phyloP scores from a whole-genome alignment of 345 rosid species.

The Aurinia saxatilis region DNA sequence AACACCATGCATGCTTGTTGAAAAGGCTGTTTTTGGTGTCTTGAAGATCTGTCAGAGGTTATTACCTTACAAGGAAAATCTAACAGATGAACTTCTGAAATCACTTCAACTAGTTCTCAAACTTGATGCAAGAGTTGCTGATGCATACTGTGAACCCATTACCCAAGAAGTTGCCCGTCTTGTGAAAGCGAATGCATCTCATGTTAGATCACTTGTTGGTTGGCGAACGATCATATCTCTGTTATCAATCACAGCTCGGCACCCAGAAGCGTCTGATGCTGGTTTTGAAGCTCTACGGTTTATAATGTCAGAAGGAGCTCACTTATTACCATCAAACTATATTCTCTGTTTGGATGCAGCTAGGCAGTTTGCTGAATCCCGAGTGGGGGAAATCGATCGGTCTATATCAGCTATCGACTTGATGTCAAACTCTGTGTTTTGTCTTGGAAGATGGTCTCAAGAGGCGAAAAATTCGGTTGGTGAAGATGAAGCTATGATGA shows the following conservation, averaged over 20 bases:
- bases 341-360: slow-evolving; percentile 68
- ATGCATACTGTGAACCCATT: slow-evolving; percentile 69
- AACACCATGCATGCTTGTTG: slow-evolving; percentile 55
- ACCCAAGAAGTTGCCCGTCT: slow-evolving; percentile 67
- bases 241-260: slow-evolving; percentile 60
- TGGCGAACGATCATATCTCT: slow-evolving; percentile 69
- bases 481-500: slow-evolving; percentile 40
- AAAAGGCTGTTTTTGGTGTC: slow-evolving; percentile 72
- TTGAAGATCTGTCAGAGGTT: slow-evolving; percentile 62
- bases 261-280: slow-evolving; percentile 70
- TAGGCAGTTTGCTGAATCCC: slow-evolving; percentile 72
- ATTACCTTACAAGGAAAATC: slow-evolving; percentile 69
- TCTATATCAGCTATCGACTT: slow-evolving; percentile 54
- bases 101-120: slow-evolving; percentile 66
- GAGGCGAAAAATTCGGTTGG: slow-evolving; percentile 42
- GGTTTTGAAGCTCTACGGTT: slow-evolving; percentile 59
- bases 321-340: slow-evolving; percentile 56
- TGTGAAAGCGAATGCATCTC: slow-evolving; percentile 65
- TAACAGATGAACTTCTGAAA: slow-evolving; percentile 65
- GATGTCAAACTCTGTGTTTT: slow-evolving; percentile 59
- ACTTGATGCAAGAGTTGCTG: slow-evolving; percentile 73
- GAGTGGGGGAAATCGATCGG: slow-evolving; percentile 47
- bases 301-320: slow-evolving; percentile 60
- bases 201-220: slow-evolving; percentile 55
- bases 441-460: slow-evolving; percentile 61